Evolutionary conservation across 1,284 basidiomycete genomes (phyloP), one percentile per base, ranked within the genome.

Genomic region (Malassezia restricta): DNA sequence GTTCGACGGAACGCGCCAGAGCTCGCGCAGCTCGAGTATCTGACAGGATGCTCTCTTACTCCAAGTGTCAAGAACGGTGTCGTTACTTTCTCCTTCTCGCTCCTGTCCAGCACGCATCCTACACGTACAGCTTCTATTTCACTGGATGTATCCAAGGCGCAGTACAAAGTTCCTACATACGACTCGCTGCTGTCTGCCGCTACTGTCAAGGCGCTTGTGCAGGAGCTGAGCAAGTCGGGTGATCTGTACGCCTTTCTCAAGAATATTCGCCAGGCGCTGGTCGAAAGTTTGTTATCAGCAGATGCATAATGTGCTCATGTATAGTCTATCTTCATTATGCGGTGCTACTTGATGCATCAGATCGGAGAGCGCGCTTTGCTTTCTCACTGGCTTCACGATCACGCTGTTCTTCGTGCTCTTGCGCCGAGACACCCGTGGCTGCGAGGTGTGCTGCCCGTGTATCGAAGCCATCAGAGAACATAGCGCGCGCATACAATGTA

Each of bases 1-100:
- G 58, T 60, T 39, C 51, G 59, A 47, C 57, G 57, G 31, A 65
- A 64, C 35, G 62, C 56, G 14, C 65, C 64, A 20, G 65, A 67
- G 47, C 53, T 65, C 33, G 56, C 54, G 14, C 54, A 61, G 38
- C 52, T 67, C 35, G 51, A 65, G 38, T 41, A 50, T 11, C 54
- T 58, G 50, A 64, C 64, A 3, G 64, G 64, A 20, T 63, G 62
- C 37, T 49, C 57, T 2, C 54, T 66, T 30, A 40, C 49, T 15
- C 61, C 62, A 0, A 55, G 58, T 3, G 33, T 44, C 20, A 37
- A 27, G 17, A 27, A 14, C 4, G 45, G 54, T 6, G 38, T 33
- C 20, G 32, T 51, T 14, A 29, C 28, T 32, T 28, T 56, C 15
- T 39, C 15, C 5, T 56, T 52, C 17, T 32, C 43, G 7, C 47